These are phyloP conservation scores for Linnemannia zychae DNA, from an alignment of 192 early-diverging fungal species.

Conservation along the genomic window DNA sequence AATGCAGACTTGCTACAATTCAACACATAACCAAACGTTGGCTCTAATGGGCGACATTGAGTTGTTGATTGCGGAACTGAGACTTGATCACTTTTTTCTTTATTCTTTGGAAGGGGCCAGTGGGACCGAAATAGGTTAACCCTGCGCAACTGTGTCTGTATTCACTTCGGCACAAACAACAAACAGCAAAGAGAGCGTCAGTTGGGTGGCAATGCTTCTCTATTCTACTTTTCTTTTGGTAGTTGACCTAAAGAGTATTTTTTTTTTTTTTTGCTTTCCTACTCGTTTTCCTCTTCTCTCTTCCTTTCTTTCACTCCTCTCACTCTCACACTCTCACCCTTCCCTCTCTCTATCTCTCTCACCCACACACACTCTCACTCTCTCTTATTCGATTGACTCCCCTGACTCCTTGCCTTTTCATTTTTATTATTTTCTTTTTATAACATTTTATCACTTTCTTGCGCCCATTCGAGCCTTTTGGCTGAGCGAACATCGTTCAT, in stretches of 20 bases:
- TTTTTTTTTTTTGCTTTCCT: neutral
- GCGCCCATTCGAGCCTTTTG: neutral
- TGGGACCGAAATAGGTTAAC: neutral
- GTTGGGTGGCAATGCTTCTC: neutral
- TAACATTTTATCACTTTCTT: neutral
- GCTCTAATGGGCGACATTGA: neutral
- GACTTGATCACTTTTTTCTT: neutral
- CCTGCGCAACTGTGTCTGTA: neutral
- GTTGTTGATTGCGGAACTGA: neutral
- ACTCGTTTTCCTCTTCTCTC: neutral
- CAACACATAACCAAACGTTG: neutral
- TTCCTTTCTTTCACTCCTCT: neutral
- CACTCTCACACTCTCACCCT: neutral
- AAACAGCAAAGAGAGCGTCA: neutral
- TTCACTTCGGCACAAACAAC: neutral
- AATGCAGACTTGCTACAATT: no score
- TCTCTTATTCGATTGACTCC: neutral
- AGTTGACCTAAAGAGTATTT: neutral
- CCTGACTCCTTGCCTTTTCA: neutral
- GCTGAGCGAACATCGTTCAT: slow-evolving; percentile 11
- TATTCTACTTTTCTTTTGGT: neutral
- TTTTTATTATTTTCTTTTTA: neutral
- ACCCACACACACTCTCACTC: no score
- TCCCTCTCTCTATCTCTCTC: neutral
- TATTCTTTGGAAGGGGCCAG: neutral